A percentile compares a stretch with the other conserved stretches of the same genome.
Conservation (phyloP, 345 rosid species). For the Salix caprea region DNA sequence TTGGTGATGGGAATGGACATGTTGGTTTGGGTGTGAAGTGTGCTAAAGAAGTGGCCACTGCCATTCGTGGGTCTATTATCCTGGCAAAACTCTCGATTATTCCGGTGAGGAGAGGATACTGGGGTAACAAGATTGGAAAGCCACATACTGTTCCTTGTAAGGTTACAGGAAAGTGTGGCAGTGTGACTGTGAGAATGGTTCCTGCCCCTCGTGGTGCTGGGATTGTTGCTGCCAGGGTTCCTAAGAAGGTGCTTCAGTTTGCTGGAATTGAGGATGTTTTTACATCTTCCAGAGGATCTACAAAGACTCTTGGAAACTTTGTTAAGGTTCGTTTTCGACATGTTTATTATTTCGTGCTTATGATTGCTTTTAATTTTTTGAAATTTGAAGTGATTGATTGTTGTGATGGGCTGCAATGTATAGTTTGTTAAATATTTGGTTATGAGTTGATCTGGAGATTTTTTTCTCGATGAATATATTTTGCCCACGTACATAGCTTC, state of each 20-base stretch:
- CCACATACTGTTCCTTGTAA: slow-evolving; percentile 72
- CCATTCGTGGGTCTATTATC: slow-evolving; percentile 59
- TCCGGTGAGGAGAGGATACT: slow-evolving; percentile 69
- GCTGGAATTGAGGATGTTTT: slow-evolving; percentile 84
- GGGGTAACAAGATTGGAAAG: slow-evolving; percentile 77
- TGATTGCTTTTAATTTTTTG: background rate
- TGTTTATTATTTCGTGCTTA: background rate
- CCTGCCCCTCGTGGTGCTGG: slow-evolving; percentile 84
- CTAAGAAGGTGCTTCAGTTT: slow-evolving; percentile 82
- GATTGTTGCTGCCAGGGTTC: slow-evolving; percentile 81
- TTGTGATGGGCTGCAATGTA: background rate
- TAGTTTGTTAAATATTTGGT: background rate
- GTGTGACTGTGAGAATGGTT: slow-evolving; percentile 69
- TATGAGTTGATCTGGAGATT: background rate
- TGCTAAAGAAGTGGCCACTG: slow-evolving; percentile 67
- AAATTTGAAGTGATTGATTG: background rate
- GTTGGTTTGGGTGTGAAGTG: slow-evolving; percentile 74
- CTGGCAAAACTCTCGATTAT: slow-evolving; percentile 63
- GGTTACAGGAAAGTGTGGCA: slow-evolving; percentile 72
- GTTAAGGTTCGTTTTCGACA: slow-evolving; percentile 51
- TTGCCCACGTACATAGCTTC: background rate
- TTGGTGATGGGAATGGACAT: slow-evolving; percentile 60
- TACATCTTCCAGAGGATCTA: slow-evolving; percentile 76
- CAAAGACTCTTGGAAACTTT: slow-evolving; percentile 79
- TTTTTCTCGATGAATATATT: background rate